These are phyloP conservation scores for Populus simonii DNA, from an alignment of 345 rosid species.

Conservation along the genomic window DNA sequence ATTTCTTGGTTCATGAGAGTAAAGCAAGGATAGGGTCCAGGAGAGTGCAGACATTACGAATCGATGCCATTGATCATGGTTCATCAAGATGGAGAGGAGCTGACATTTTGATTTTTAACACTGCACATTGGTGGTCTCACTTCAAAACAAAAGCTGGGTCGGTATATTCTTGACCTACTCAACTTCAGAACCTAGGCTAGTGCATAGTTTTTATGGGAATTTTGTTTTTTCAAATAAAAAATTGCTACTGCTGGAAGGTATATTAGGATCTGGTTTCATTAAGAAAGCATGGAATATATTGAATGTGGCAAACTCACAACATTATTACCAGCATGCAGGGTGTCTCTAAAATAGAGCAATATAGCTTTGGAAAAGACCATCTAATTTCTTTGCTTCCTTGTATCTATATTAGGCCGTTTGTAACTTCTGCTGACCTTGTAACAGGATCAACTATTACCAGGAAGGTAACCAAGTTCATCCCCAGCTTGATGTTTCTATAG, in stretches of 20 bases:
- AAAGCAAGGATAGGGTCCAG: conserved; percentile 71
- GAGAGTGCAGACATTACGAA: conserved; percentile 66
- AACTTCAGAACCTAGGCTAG: background rate
- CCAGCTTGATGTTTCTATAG: conserved; percentile 60
- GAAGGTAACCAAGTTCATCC: conserved; percentile 73
- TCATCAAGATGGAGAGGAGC: conserved; percentile 96
- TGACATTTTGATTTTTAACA: conserved; percentile 79
- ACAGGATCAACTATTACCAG: conserved; percentile 88
- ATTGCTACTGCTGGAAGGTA: background rate
- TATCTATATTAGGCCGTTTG: background rate
- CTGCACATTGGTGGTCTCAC: conserved; percentile 99
- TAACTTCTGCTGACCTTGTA: background rate
- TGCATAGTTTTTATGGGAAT: background rate
- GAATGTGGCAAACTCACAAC: too few relatives aligned
- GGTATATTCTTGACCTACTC: conserved; percentile 17
- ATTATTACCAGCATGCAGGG: background rate
- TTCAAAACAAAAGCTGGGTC: conserved; percentile 92
- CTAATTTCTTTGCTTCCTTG: background rate
- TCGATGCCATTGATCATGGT: conserved; percentile 80
- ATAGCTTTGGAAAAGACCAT: background rate
- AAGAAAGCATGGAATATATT: background rate
- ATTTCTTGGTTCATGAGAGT: conserved; percentile 85
- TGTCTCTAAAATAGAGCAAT: too few relatives aligned
- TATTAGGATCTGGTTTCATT: background rate
- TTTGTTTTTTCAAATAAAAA: background rate